Base-by-base conservation (phyloP, 139 green algal genomes). In the Haematococcus lacustris region DNA sequence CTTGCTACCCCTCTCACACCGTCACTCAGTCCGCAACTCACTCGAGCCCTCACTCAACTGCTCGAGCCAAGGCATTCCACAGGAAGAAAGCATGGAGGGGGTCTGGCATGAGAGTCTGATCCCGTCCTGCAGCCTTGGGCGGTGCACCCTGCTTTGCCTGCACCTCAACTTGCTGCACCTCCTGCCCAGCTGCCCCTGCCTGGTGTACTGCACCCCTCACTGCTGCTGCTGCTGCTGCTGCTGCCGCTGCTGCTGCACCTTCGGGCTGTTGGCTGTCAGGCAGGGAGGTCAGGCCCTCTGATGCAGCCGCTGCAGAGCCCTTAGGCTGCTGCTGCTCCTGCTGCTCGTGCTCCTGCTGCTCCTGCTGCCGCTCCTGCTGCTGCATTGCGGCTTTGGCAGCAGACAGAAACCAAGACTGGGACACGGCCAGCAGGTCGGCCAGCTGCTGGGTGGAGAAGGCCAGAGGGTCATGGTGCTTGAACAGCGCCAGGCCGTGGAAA, bases 401-500 rank as follows among this genome's bases (percentile, higher is more conserved):
- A n/a, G n/a, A n/a, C n/a, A n/a, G n/a, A 71, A 93, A 89, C 90
- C 90, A 95, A 6, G 51, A 32, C 9, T 64, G 53, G 0, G 84
- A 78, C 0, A 85, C 86, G 1, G 25, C 30, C 21, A 95, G 57
- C 41, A 93, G 71, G 68, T 91, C 86, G 9, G 43, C 28, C 28
- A 95, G 67, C 73, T 86, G 78, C 41, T 77, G 41, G 2, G 71
- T 43, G 23, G 23, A 80, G 66, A 94, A 96, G 2, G 66, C 25
- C 30, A 97, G 80, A 0, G 91, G 91, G 66, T 96, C 75, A 63
- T 96, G 91, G 53, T 92, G 87, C 82, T 93, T 92, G 76, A 94
- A 89, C 7, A 94, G 68, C 5, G 93, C 76, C 13, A 96, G 51
- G 13, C 90, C 89, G 68, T 96, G 91, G 2, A 63, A 85, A 21